These are phyloP conservation scores for Leishmania martiniquensis DNA, from an alignment of 208 protist species.

Conservation along the genomic window DNA sequence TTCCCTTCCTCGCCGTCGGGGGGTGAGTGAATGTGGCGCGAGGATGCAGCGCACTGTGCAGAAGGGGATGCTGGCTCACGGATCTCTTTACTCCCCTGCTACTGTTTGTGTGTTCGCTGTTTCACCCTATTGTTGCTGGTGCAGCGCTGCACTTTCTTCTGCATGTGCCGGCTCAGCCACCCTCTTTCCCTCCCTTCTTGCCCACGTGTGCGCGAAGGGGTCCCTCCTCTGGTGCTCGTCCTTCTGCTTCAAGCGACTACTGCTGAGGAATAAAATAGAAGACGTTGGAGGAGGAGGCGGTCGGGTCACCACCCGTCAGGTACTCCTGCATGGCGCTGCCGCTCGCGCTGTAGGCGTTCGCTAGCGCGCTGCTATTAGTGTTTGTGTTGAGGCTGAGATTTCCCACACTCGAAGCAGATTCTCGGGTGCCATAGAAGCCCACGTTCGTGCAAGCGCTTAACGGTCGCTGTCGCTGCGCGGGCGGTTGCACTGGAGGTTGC, in stretches of 20 bases:
- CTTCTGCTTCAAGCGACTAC: not conserved
- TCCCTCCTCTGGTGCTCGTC: not conserved
- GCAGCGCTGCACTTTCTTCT: no score
- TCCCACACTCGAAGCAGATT: not conserved
- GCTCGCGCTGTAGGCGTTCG: not conserved
- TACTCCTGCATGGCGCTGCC: constrained; percentile 19
- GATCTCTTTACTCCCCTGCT: no score
- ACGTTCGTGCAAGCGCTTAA: constrained; percentile 1
- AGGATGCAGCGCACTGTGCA: no score
- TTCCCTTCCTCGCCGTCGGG: no score
- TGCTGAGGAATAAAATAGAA: constrained; percentile 22
- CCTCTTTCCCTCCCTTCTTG: not conserved
- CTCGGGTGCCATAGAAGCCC: constrained; percentile 8
- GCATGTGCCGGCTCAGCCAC: no score
- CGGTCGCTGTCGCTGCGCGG: constrained; percentile 15
- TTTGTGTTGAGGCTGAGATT: not conserved
- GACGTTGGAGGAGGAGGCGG: constrained; percentile 18
- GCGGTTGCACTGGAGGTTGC: constrained; percentile 7
- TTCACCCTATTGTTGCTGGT: no score
- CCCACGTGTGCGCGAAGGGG: not conserved
- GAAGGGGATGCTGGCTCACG: no score
- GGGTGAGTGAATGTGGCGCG: no score
- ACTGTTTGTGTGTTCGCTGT: no score
- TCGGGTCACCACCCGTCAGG: constrained; percentile 14
- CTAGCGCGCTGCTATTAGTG: not conserved